These are phyloP conservation scores for Abrus precatorius DNA, from an alignment of 306 rosid species.

Conservation along the genomic window DNA sequence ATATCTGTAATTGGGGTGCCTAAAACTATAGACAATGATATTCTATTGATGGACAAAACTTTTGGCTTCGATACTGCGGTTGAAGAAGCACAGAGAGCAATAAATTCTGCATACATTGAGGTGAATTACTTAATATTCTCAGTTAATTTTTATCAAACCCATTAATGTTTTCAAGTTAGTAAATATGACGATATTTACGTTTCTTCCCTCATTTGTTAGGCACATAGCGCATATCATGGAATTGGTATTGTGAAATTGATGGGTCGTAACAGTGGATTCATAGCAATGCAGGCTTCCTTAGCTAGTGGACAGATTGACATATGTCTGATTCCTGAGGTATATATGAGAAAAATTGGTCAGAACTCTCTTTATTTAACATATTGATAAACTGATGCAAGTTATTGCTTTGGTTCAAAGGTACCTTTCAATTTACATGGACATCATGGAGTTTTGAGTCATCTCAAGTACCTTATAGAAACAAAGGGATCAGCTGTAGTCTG, in stretches of 20 bases:
- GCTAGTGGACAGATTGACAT: slow-evolving; percentile 97
- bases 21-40: slow-evolving; percentile 95
- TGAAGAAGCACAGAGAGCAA: slow-evolving; percentile 98
- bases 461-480: slow-evolving; percentile 85
- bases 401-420: slow-evolving; percentile 62
- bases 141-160: slow-evolving; percentile 24
- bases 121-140: slow-evolving; percentile 51
- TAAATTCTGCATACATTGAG: slow-evolving; percentile 96
- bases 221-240: slow-evolving; percentile 98
- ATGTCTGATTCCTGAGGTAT: slow-evolving; percentile 96
- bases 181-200: slow-evolving; percentile 30
- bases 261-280: slow-evolving; percentile 99
- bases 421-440: slow-evolving; percentile 86
- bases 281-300: slow-evolving; percentile 96
- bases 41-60: slow-evolving; percentile 94
- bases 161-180: slow-evolving; percentile 9
- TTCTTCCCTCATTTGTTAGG: slow-evolving; percentile 60
- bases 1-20: slow-evolving; percentile 95
- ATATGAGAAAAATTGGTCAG: slow-evolving; percentile 21
- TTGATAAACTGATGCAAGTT: slow-evolving; percentile 41
- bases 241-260: slow-evolving; percentile 92
- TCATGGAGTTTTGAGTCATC: slow-evolving; percentile 85
- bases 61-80: slow-evolving; percentile 99
- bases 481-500: slow-evolving; percentile 97
- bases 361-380: slow-evolving; percentile 31